phyloP scores from a whole-genome alignment of 495 filamentous ascomycete species.

The Annulohypoxylon maeteangense region DNA sequence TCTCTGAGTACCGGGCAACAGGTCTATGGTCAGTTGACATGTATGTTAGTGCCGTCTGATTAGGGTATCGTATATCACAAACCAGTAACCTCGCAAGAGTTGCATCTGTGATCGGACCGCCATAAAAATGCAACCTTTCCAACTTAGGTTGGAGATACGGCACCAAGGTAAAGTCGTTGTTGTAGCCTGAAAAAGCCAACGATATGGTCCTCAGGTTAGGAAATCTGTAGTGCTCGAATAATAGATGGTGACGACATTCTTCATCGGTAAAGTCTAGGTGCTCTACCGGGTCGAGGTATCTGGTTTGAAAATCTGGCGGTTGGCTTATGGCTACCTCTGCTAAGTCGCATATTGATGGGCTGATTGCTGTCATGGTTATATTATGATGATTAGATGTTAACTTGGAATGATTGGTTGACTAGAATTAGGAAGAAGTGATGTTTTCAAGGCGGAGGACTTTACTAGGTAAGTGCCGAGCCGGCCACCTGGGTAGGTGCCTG shows the following conservation, averaged over 20 bases:
- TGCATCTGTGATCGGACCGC: constrained; percentile 6
- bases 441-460: not conserved
- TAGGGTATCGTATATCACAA: not conserved
- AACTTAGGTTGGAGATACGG: constrained; percentile 21
- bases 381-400: not conserved
- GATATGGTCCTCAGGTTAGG: constrained; percentile 5
- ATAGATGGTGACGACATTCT: not conserved
- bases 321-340: not conserved
- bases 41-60: not conserved
- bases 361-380: not conserved
- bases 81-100: constrained; percentile 11
- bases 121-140: constrained; percentile 1
- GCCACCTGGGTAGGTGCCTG: no score
- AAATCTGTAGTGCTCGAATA: constrained; percentile 8
- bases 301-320: not conserved
- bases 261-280: not conserved
- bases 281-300: not conserved
- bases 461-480: no score
- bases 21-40: not conserved
- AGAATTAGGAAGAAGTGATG: not conserved
- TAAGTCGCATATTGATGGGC: no score
- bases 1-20: constrained; percentile 20
- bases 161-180: not conserved
- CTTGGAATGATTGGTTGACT: not conserved
- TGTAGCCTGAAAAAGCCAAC: not conserved